Evolutionary conservation across 345 rosid species (phyloP).

Genomic region (Hibiscus trionum): DNA sequence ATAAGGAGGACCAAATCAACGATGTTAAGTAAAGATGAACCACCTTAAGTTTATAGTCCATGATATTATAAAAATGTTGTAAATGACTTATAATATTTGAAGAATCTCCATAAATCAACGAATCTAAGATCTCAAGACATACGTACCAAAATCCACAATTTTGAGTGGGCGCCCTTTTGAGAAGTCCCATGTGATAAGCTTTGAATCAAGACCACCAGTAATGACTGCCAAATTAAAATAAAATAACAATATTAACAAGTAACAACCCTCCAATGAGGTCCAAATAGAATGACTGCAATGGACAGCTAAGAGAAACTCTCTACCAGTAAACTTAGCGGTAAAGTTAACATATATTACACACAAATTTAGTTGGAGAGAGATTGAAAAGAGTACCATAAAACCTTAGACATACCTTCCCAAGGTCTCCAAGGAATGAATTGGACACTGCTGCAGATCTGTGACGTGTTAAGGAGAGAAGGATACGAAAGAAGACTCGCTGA

Average conservation of each 20-base stretch:
- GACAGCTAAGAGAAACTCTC: background rate
- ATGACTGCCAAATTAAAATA: conserved; percentile 39
- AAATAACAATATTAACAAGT: conserved; percentile 3
- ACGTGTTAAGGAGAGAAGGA: conserved; percentile 27
- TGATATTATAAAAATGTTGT: background rate
- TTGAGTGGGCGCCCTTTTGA: conserved; percentile 68
- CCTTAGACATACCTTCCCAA: conserved; percentile 64
- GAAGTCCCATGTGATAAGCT: conserved; percentile 90
- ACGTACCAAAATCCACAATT: conserved; percentile 65
- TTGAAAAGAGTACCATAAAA: conserved; percentile 1
- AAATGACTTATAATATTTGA: background rate
- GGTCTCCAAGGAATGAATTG: conserved; percentile 95
- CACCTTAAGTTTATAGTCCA: background rate
- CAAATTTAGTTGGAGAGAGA: background rate
- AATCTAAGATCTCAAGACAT: background rate
- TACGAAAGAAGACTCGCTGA: background rate
- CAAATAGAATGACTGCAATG: background rate
- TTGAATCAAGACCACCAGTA: conserved; percentile 88
- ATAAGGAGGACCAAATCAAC: background rate
- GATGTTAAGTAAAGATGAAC: background rate
- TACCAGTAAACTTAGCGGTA: background rate
- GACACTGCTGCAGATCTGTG: conserved; percentile 77
- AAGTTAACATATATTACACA: background rate
- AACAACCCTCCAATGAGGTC: background rate
- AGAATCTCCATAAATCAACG: background rate